Evolutionary conservation across 345 rosid genomes (phyloP).

Genomic region (Arabis alpina): DNA sequence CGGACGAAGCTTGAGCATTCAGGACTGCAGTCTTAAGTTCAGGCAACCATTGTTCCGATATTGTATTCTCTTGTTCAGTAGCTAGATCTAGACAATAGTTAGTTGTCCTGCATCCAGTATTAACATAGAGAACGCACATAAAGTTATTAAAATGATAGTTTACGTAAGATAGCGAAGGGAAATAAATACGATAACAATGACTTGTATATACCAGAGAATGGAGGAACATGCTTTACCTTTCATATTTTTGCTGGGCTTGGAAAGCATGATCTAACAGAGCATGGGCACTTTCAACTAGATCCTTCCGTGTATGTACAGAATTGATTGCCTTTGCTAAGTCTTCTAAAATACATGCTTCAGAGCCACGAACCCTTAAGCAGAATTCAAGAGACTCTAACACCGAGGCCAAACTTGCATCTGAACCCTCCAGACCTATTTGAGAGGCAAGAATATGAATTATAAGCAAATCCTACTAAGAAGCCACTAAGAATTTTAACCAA

Average conservation of each 20-base stretch:
- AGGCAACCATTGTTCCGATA: conserved; percentile 84
- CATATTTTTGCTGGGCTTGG: conserved; percentile 83
- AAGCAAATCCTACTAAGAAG: background rate
- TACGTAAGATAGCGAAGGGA: background rate
- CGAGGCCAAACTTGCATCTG: conserved; percentile 88
- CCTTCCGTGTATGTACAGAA: conserved; percentile 75
- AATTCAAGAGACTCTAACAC: conserved; percentile 87
- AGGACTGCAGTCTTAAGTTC: conserved; percentile 71
- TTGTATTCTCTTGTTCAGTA: conserved; percentile 76
- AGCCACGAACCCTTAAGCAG: conserved; percentile 89
- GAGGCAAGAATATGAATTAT: conserved; percentile 10
- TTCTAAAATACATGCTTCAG: conserved; percentile 89
- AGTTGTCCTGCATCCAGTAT: conserved; percentile 61
- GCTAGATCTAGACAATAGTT: conserved; percentile 80
- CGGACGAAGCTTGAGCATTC: conserved; percentile 72
- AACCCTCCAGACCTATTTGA: conserved; percentile 78
- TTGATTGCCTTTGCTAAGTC: conserved; percentile 88
- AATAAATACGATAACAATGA: background rate
- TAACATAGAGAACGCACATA: conserved; percentile 11
- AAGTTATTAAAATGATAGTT: conserved; percentile 17
- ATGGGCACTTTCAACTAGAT: conserved; percentile 90
- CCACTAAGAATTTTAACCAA: background rate
- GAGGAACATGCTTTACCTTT: conserved; percentile 55
- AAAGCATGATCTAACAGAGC: conserved; percentile 77
- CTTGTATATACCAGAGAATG: background rate